These are phyloP conservation scores for Nitzschia sp. DNA, from an alignment of 108 stramenopile genomes.

Conservation along the genomic window DNA sequence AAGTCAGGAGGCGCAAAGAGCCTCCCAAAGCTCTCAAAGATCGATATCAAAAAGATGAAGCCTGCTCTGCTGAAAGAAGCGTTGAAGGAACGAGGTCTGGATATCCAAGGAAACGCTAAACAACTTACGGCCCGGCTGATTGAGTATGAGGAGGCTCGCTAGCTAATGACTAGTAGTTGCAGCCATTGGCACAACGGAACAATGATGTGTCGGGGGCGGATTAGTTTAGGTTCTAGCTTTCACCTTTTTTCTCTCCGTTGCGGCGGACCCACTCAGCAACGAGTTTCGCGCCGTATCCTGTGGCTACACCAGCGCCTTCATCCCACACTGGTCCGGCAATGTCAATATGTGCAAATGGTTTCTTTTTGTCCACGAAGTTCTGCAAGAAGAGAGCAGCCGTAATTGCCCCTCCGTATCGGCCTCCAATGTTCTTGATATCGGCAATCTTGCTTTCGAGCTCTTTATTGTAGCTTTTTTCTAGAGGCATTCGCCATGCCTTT, in stretches of 20 bases:
- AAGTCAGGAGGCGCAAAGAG: slow-evolving; percentile 41
- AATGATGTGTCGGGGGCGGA: too few species aligned
- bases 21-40: slow-evolving; percentile 83
- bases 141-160: slow-evolving; percentile 78
- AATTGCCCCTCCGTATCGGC: slow-evolving; percentile 85
- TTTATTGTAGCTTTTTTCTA: slow-evolving; percentile 80
- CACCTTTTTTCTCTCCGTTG: slow-evolving; percentile 45
- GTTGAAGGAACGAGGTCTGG: slow-evolving; percentile 78
- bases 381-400: slow-evolving; percentile 88
- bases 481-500: slow-evolving; percentile 91
- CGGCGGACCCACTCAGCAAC: slow-evolving; percentile 86
- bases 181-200: too few species aligned
- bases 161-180: too few species aligned
- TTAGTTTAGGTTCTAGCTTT: too few species aligned
- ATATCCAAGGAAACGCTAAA: slow-evolving; percentile 89
- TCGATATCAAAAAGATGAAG: slow-evolving; percentile 91
- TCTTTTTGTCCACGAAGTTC: slow-evolving; percentile 89
- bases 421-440: slow-evolving; percentile 83
- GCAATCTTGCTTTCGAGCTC: slow-evolving; percentile 86
- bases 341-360: slow-evolving; percentile 82
- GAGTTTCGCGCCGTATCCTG: slow-evolving; percentile 93
- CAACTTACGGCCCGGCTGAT: slow-evolving; percentile 63
- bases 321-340: slow-evolving; percentile 97
- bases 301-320: slow-evolving; percentile 73
- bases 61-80: slow-evolving; percentile 88